Conservation (phyloP, 768 basidiomycete species). For the Xerocomellus intermedius region DNA sequence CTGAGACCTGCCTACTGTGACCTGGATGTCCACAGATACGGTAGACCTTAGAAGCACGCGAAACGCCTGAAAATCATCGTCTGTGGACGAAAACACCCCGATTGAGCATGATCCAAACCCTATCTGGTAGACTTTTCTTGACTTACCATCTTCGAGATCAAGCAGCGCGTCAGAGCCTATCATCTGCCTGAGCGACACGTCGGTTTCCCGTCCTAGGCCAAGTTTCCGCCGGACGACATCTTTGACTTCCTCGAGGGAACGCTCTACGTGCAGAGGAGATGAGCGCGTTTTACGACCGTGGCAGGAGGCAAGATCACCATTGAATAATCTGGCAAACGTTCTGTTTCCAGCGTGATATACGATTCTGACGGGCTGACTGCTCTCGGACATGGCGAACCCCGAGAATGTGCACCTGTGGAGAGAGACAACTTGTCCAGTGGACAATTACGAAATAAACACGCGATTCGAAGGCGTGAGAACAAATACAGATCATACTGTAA, state of each 20-base stretch:
- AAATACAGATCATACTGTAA: no score
- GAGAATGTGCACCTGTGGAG: background rate
- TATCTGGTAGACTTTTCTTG: background rate
- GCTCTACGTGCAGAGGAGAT: conserved; percentile 41
- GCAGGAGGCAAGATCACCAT: conserved; percentile 29
- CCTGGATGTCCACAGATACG: conserved; percentile 38
- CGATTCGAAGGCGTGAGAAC: background rate
- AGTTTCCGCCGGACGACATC: conserved; percentile 62
- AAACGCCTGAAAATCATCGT: conserved; percentile 81
- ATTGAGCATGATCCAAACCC: background rate
- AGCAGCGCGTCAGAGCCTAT: conserved; percentile 47
- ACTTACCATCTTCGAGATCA: conserved; percentile 74
- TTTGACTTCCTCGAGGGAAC: conserved; percentile 57
- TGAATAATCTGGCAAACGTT: conserved; percentile 43
- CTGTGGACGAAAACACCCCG: conserved; percentile 35
- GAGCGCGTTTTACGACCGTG: background rate
- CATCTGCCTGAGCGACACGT: conserved; percentile 48
- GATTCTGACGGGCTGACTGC: conserved; percentile 20
- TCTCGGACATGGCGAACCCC: conserved; percentile 11
- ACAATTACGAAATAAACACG: conserved; percentile 4
- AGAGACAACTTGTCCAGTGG: background rate
- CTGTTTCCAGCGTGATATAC: conserved; percentile 38
- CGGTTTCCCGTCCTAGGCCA: conserved; percentile 39
- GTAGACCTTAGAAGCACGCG: conserved; percentile 41
- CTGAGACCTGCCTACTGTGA: conserved; percentile 21